phyloP scores from a whole-genome alignment of 495 filamentous ascomycete species.

The Penicillium roqueforti region DNA sequence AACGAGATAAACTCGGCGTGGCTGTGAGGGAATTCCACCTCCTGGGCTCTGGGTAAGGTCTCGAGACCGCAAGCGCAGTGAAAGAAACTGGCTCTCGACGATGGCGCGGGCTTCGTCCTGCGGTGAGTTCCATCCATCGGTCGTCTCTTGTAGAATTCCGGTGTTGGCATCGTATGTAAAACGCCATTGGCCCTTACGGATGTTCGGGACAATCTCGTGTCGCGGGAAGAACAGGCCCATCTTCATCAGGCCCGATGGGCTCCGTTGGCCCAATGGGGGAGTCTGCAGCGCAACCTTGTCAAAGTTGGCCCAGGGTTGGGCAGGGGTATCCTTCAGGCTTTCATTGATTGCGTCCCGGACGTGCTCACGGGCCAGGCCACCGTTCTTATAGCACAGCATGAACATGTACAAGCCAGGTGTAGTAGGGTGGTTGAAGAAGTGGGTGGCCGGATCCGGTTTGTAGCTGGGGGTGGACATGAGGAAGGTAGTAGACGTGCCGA shows the following conservation, averaged over 20 bases:
- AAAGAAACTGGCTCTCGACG: constrained; percentile 89
- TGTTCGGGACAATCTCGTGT: constrained; percentile 92
- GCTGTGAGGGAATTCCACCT: constrained; percentile 67
- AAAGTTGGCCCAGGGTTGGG: constrained; percentile 70
- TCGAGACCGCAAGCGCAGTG: constrained; percentile 76
- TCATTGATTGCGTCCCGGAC: constrained; percentile 67
- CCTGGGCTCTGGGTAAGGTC: constrained; percentile 61
- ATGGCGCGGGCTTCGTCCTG: constrained; percentile 77
- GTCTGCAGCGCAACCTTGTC: constrained; percentile 62
- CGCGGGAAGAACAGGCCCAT: constrained; percentile 90
- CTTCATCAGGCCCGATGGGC: constrained; percentile 57
- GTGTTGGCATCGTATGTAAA: constrained; percentile 57
- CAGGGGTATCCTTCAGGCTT: constrained; percentile 32
- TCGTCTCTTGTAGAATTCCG: constrained; percentile 42
- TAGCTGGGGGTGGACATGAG: constrained; percentile 92
- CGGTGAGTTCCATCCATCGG: constrained; percentile 47
- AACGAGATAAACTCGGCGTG: constrained; percentile 85
- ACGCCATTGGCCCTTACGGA: constrained; percentile 76
- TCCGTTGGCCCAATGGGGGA: constrained; percentile 59
- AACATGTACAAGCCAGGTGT: constrained; percentile 87
- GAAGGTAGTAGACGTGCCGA: constrained; percentile 95
- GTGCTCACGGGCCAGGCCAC: constrained; percentile 84
- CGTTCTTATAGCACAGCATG: constrained; percentile 99
- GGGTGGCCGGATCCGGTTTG: constrained; percentile 78
- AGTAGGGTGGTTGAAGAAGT: constrained; percentile 88